Conservation (phyloP, 2,329 filamentous ascomycete genomes). For the Dothistroma pini region DNA sequence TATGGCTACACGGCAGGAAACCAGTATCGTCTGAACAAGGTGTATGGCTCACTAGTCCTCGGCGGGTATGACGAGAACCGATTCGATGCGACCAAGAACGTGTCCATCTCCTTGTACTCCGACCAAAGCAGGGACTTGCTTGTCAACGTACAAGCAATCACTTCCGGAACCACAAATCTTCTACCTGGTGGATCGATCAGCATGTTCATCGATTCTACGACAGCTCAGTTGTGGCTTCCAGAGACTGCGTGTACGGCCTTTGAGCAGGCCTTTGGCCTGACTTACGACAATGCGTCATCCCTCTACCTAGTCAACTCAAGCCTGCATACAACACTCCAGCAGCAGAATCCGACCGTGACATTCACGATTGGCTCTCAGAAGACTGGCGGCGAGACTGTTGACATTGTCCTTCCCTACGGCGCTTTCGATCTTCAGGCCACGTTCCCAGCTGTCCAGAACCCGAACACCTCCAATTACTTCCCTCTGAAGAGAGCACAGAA, state of each 20-base stretch:
- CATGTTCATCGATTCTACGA: constrained; percentile 61
- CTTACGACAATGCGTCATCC: constrained; percentile 28
- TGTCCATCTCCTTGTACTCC: constrained; percentile 31
- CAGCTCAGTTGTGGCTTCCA: constrained; percentile 63
- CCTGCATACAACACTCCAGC: constrained; percentile 27
- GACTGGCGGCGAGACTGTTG: constrained; percentile 27
- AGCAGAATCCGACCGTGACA: constrained; percentile 32
- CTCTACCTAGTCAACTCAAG: constrained; percentile 37
- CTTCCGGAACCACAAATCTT: constrained; percentile 25
- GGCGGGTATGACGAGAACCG: constrained; percentile 40
- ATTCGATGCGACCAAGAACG: constrained; percentile 34
- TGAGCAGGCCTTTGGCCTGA: constrained; percentile 36
- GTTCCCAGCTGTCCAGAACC: constrained; percentile 30
- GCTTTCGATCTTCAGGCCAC: constrained; percentile 35
- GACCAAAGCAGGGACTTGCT: constrained; percentile 35
- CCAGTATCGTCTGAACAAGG: constrained; percentile 34
- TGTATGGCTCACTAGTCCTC: constrained; percentile 38
- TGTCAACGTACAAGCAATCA: constrained; percentile 33
- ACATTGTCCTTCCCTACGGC: constrained; percentile 37
- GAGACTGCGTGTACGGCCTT: constrained; percentile 37
- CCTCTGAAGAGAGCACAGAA: constrained; percentile 35
- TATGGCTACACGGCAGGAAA: constrained; percentile 40
- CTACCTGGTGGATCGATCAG: constrained; percentile 31
- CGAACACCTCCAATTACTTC: constrained; percentile 34
- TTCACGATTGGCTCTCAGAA: constrained; percentile 32